Percentiles rank a stretch among this genome's conserved stretches.
phyloP scores from a whole-genome alignment of 495 filamentous ascomycete genomes.

The Podospora anserina region DNA sequence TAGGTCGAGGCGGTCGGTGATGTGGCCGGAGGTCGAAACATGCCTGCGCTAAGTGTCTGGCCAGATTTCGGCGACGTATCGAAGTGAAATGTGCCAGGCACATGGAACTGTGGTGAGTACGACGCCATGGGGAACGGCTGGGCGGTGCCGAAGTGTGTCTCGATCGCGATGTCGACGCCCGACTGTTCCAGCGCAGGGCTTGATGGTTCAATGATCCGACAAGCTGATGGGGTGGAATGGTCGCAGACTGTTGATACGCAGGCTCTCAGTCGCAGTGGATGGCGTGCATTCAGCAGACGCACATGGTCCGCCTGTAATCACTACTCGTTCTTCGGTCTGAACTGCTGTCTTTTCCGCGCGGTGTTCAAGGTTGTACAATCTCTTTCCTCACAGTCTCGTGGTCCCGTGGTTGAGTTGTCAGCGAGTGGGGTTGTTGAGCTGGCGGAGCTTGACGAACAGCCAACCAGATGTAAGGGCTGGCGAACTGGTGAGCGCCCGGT shows the following conservation, averaged over 20 bases:
- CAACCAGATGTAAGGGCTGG: neutral
- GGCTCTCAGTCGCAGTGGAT: neutral
- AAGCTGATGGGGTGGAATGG: neutral
- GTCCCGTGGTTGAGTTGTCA: slow-evolving; percentile 1
- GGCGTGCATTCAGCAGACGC: neutral
- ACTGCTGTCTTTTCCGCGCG: neutral
- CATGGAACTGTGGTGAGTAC: slow-evolving; percentile 38
- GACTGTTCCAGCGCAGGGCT: slow-evolving; percentile 1
- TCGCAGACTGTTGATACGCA: neutral
- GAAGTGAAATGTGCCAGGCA: slow-evolving; percentile 51
- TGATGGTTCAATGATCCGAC: neutral
- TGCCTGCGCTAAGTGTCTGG: slow-evolving; percentile 47
- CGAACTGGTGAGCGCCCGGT: neutral
- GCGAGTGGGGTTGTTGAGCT: slow-evolving; percentile 2
- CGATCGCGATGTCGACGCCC: slow-evolving; percentile 6
- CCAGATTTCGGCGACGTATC: slow-evolving; percentile 39
- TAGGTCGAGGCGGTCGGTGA: slow-evolving; percentile 62
- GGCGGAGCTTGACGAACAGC: neutral
- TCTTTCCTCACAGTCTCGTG: neutral
- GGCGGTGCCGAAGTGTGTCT: neutral
- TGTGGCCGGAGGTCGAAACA: slow-evolving; percentile 65
- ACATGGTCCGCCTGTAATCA: neutral
- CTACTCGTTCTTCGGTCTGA: neutral
- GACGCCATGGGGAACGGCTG: slow-evolving; percentile 38
- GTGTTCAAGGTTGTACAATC: neutral